A percentile compares a stretch with the other conserved stretches of the same genome.
Evolutionary conservation across 768 basidiomycete genomes (phyloP).

Genomic region (Pulveroboletus sp.): DNA sequence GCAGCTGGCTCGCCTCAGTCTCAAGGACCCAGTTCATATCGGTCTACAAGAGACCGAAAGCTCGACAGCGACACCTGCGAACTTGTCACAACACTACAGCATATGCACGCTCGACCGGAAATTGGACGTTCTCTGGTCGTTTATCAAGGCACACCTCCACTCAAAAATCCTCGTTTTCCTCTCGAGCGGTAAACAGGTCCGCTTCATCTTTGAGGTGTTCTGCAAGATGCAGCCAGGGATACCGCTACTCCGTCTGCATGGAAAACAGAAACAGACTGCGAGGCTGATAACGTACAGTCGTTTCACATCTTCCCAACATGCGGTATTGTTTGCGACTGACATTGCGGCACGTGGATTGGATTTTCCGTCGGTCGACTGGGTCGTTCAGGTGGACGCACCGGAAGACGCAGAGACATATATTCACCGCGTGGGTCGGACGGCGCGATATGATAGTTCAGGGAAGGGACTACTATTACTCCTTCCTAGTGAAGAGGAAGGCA

Average conservation of each 20-base stretch:
- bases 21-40: conserved; percentile 75
- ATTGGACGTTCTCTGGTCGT: conserved; percentile 87
- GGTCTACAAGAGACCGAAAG: conserved; percentile 50
- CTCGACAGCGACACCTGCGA: conserved; percentile 56
- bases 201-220: conserved; percentile 94
- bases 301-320: conserved; percentile 77
- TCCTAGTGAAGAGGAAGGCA: conserved; percentile 92
- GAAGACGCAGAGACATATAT: conserved; percentile 98
- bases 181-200: conserved; percentile 94
- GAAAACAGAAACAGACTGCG: conserved; percentile 94
- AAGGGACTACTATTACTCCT: conserved; percentile 77
- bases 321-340: conserved; percentile 91
- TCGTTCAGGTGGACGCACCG: conserved; percentile 90
- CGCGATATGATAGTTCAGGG: conserved; percentile 87
- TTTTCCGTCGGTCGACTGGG: conserved; percentile 97
- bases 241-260: conserved; percentile 89
- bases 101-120: conserved; percentile 82
- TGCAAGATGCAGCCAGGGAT: conserved; percentile 93
- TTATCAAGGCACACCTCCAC: conserved; percentile 91
- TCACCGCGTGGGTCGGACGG: conserved; percentile 93
- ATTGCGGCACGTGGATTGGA: conserved; percentile 94
- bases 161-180: conserved; percentile 91
- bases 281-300: conserved; percentile 78
- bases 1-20: conserved; percentile 85
- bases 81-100: conserved; percentile 86